These are phyloP conservation scores for Diaporthe helianthi DNA, from an alignment of 2,329 filamentous ascomycete species.

Conservation along the genomic window DNA sequence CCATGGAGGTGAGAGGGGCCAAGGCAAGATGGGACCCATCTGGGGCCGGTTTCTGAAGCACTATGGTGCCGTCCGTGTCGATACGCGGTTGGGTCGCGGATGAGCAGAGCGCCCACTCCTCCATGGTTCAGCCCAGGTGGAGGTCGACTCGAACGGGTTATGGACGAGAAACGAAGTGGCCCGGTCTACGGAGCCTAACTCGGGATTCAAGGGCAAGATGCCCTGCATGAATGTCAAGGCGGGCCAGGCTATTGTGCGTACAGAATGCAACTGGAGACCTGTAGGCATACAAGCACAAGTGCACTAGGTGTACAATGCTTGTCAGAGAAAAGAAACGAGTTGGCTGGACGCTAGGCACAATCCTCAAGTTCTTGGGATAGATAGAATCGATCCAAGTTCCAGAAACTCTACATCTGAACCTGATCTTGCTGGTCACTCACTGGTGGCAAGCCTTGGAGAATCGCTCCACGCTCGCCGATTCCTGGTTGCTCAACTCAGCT, in stretches of 20 bases:
- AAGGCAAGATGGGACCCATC: neutral
- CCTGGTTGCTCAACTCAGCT: neutral
- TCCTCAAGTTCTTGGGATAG: neutral
- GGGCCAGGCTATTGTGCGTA: too few species aligned
- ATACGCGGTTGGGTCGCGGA: neutral
- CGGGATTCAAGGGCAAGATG: neutral
- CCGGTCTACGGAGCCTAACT: too few species aligned
- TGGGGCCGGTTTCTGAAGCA: conserved; percentile 17
- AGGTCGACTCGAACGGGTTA: neutral
- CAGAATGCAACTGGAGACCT: neutral
- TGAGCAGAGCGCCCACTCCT: neutral
- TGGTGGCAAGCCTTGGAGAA: neutral
- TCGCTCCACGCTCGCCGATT: neutral
- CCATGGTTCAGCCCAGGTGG: neutral
- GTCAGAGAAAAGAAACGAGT: too few species aligned
- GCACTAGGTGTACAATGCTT: neutral
- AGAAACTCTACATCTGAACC: neutral
- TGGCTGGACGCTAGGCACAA: neutral
- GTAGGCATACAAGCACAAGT: neutral
- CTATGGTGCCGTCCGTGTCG: conserved; percentile 1
- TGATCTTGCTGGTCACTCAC: neutral
- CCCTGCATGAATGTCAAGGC: neutral
- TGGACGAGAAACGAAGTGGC: too few species aligned
- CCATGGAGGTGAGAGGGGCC: neutral
- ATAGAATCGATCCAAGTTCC: neutral